Percentiles rank a stretch among this genome's conserved stretches.
These are phyloP conservation scores for Nyctanthes arbortristis DNA, from an alignment of 257 asterid genomes.

Conservation along the genomic window DNA sequence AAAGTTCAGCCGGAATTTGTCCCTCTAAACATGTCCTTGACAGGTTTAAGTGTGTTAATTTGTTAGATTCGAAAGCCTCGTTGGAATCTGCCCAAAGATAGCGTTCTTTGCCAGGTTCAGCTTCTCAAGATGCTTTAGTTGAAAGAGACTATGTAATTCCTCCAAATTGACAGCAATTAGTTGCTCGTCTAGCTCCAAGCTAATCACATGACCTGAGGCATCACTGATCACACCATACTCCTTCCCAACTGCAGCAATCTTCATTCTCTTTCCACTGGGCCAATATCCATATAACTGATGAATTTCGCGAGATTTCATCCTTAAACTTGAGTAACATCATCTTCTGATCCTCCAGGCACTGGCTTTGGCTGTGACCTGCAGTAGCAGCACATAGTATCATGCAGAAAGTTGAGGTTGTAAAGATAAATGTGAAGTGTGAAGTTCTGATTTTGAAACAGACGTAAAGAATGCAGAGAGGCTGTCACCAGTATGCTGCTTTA, in stretches of 20 bases:
- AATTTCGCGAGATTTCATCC: no score
- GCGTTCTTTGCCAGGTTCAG: slow-evolving; percentile 67
- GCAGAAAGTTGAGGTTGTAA: no score
- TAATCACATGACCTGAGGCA: slow-evolving; percentile 42
- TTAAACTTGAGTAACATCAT: no score
- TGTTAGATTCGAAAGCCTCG: slow-evolving; percentile 35
- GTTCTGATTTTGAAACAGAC: no score
- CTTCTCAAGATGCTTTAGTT: slow-evolving; percentile 35
- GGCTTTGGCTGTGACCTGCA: no score
- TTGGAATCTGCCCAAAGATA: slow-evolving; percentile 34
- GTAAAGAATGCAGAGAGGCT: no score
- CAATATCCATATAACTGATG: slow-evolving; percentile 24
- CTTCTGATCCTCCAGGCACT: no score
- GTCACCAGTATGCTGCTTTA: no score
- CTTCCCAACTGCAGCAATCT: slow-evolving; percentile 63
- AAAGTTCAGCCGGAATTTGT: slow-evolving; percentile 45
- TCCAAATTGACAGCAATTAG: slow-evolving; percentile 36
- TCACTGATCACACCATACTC: slow-evolving; percentile 63
- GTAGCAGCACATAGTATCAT: no score
- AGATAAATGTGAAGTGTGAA: no score
- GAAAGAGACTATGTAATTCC: slow-evolving; percentile 39
- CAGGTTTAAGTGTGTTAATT: slow-evolving; percentile 44
- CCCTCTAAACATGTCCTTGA: slow-evolving; percentile 55
- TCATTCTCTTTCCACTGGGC: slow-evolving; percentile 40
- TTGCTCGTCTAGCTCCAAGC: slow-evolving; percentile 42